These are phyloP conservation scores for Myochromella boudieri DNA, from an alignment of 768 basidiomycete species.

Conservation along the genomic window DNA sequence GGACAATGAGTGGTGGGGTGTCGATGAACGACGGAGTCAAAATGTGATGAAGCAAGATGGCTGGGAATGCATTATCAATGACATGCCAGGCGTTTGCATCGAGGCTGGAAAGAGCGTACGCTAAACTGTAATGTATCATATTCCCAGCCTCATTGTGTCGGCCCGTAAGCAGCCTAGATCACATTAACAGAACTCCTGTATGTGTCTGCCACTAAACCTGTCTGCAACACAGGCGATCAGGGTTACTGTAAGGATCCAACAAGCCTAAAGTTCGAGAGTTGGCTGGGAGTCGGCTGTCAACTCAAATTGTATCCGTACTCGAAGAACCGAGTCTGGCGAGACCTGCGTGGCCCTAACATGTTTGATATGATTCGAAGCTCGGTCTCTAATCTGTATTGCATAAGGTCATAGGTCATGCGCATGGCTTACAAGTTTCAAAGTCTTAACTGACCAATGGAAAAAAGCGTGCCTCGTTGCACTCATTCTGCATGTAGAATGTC, in stretches of 20 bases:
- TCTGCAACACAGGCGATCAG: too few relatives aligned
- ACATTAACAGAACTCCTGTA: too few relatives aligned
- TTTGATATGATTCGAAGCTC: background rate
- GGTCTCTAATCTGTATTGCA: background rate
- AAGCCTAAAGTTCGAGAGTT: too few relatives aligned
- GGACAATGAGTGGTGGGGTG: constrained; percentile 3
- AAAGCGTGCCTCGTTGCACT: constrained; percentile 2
- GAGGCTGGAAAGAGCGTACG: constrained; percentile 35
- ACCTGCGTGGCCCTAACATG: too few relatives aligned
- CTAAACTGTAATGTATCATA: too few relatives aligned
- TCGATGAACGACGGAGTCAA: constrained; percentile 12
- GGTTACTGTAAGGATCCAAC: too few relatives aligned
- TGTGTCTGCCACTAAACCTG: too few relatives aligned
- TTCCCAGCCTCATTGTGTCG: constrained; percentile 5
- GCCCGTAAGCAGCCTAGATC: too few relatives aligned
- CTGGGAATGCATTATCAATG: constrained; percentile 34
- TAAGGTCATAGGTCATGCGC: background rate
- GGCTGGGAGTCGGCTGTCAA: too few relatives aligned
- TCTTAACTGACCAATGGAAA: background rate
- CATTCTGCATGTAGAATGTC: background rate
- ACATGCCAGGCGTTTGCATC: constrained; percentile 43
- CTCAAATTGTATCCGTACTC: too few relatives aligned
- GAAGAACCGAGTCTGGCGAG: too few relatives aligned
- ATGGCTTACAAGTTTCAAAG: background rate
- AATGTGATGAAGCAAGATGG: constrained; percentile 15